phyloP scores from a whole-genome alignment of 495 filamentous ascomycete genomes.

The Podospora pseudocomata region DNA sequence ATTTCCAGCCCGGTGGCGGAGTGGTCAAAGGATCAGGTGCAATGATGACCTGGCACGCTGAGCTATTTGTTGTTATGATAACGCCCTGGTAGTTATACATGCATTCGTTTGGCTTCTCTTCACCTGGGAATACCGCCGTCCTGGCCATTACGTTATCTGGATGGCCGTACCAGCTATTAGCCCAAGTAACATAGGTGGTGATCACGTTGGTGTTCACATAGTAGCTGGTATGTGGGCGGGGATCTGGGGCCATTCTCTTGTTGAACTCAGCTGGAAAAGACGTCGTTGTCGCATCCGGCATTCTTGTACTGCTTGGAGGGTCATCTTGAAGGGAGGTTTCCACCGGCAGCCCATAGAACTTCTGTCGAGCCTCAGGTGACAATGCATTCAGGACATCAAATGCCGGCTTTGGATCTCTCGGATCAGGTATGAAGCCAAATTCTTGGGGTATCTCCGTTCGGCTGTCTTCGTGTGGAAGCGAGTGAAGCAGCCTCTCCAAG shows the following conservation, averaged over 20 bases:
- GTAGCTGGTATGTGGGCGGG: neutral
- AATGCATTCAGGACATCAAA: neutral
- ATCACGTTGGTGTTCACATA: constrained; percentile 2
- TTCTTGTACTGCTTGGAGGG: neutral
- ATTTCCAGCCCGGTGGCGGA: neutral
- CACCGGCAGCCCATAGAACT: neutral
- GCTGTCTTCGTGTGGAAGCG: neutral
- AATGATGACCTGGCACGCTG: constrained; percentile 4
- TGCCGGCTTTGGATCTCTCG: neutral
- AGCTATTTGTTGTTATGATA: constrained; percentile 5
- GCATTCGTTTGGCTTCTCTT: constrained; percentile 1
- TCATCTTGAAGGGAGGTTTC: neutral
- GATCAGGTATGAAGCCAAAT: neutral
- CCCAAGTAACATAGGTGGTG: constrained; percentile 5
- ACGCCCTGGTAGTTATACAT: constrained; percentile 5
- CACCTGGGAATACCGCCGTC: constrained; percentile 1
- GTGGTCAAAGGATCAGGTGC: neutral
- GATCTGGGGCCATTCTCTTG: neutral
- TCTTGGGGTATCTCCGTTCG: neutral
- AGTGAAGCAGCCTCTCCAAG: neutral
- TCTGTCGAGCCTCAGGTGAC: neutral
- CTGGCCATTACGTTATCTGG: neutral
- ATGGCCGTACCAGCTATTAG: constrained; percentile 3
- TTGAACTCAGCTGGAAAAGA: neutral
- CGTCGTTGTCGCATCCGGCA: neutral